phyloP scores from a whole-genome alignment of 2,329 filamentous ascomycete genomes.

The Cadophora luteo-olivacea region DNA sequence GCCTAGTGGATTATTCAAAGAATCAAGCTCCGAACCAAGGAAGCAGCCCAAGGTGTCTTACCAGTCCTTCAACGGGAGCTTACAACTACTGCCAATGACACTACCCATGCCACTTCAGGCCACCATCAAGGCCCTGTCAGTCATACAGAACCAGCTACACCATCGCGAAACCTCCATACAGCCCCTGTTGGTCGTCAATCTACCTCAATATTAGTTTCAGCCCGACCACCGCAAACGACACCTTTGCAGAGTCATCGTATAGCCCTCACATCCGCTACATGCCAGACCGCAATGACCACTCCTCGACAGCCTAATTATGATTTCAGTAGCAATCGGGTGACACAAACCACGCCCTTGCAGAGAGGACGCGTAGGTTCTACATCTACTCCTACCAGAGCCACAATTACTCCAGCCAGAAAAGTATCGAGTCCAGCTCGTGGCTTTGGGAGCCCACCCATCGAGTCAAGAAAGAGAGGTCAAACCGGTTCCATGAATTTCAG shows the following conservation, averaged over 20 bases:
- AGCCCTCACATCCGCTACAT: background rate
- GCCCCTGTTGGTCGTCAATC: background rate
- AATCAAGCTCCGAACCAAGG: slow-evolving; percentile 6
- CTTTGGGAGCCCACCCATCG: background rate
- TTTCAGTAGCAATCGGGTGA: background rate
- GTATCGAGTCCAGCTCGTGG: background rate
- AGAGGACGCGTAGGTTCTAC: background rate
- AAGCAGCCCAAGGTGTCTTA: background rate
- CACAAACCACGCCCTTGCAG: background rate
- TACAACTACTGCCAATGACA: background rate
- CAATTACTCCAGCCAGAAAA: background rate
- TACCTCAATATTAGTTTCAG: background rate
- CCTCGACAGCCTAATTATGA: background rate
- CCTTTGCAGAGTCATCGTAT: background rate
- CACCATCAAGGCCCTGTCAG: background rate
- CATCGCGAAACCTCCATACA: background rate
- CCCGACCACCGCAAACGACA: background rate
- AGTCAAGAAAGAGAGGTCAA: background rate
- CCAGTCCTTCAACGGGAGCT: background rate
- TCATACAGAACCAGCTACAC: background rate
- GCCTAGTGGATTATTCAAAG: slow-evolving; percentile 5
- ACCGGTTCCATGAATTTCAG: background rate
- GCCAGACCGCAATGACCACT: background rate
- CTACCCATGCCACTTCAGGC: background rate
- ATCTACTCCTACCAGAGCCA: background rate